Evolutionary conservation across 1,284 basidiomycete genomes (phyloP), one percentile per base, ranked within the genome.

Genomic region (Singerocomus inundabilis): DNA sequence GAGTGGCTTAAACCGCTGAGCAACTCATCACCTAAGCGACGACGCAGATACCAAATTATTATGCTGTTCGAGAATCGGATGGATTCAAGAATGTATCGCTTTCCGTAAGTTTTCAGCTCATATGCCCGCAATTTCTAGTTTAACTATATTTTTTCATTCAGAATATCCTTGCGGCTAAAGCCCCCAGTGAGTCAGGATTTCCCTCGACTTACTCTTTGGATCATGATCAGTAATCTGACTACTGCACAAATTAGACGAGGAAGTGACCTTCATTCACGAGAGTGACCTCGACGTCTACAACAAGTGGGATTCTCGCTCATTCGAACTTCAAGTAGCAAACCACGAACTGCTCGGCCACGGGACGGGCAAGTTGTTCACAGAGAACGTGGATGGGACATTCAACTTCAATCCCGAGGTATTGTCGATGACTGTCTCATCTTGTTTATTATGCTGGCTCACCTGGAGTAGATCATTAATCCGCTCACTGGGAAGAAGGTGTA

Each of bases 31-130:
- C 30, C 15, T 52, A 6, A 49, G 28, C 13, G 21, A 44, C 24
- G 37, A 49, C 28, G 11, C 53, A 87, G 84, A 87, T 87, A 60
- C 85, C 84, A 77, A 87, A 89, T 58, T 90, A 90, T 61, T 92
- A 91, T 60, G 81, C 91, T 54, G 79, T 92, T 48, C 77, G 91
- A 39, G 90, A 90, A 66, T 78, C 81, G 1, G 77, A 77, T 38
- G 91, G 91, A 1, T 93, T 92, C 72, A 93, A 93, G 72, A 91
- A 88, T 56, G 88, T 90, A 26, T 88, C 85, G 0, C 73, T 89
- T 29, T 84, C 85, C 2, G 84, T 85, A 65, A 52, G 82, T 62
- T 32, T 6, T 24, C 9, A 2, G 26, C 18, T 39, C 21, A 33
- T 28, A 16, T 28, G 9, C 36, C 13, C 16, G 7, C 25, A 26